Evolutionary conservation across 2,329 filamentous ascomycete species (phyloP).

Genomic region (Whalleya microplaca): DNA sequence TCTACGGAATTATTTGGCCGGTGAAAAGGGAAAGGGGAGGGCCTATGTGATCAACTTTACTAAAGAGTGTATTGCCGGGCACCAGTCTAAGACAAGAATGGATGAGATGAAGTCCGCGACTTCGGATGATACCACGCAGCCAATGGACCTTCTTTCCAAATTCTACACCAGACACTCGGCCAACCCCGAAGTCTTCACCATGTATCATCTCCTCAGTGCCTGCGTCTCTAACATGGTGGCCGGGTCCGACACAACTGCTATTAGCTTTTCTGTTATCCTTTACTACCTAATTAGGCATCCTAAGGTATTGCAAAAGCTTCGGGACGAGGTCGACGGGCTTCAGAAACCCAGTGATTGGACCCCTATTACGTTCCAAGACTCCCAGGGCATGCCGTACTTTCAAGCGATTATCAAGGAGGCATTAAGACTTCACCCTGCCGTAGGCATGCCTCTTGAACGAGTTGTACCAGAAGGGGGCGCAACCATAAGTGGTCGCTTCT

Average conservation of each 20-base stretch:
- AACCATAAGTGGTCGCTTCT: constrained; percentile 30
- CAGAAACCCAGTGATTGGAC: constrained; percentile 9
- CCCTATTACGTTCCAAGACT: constrained; percentile 31
- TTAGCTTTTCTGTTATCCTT: constrained; percentile 37
- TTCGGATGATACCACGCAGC: neutral
- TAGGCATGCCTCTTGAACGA: constrained; percentile 48
- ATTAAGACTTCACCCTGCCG: constrained; percentile 49
- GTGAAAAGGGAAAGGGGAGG: constrained; percentile 29
- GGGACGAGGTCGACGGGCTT: constrained; percentile 42
- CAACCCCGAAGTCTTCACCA: constrained; percentile 39
- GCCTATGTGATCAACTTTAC: constrained; percentile 35
- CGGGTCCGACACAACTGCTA: constrained; percentile 42
- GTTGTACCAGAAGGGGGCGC: constrained; percentile 45
- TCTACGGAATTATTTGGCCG: constrained; percentile 12
- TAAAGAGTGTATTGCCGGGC: constrained; percentile 15
- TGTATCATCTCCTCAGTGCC: constrained; percentile 23
- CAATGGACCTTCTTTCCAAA: constrained; percentile 29
- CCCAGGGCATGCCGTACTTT: constrained; percentile 46
- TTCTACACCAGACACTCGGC: constrained; percentile 30
- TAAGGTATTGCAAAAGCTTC: constrained; percentile 37
- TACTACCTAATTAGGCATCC: constrained; percentile 36
- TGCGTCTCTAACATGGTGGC: constrained; percentile 37
- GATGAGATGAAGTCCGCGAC: neutral
- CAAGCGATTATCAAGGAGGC: constrained; percentile 53
- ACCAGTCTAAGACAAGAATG: constrained; percentile 8